Evolutionary conservation across 2,329 filamentous ascomycete genomes (phyloP), one percentile per base, ranked within the genome.

Genomic region (Cadophora malorum): DNA sequence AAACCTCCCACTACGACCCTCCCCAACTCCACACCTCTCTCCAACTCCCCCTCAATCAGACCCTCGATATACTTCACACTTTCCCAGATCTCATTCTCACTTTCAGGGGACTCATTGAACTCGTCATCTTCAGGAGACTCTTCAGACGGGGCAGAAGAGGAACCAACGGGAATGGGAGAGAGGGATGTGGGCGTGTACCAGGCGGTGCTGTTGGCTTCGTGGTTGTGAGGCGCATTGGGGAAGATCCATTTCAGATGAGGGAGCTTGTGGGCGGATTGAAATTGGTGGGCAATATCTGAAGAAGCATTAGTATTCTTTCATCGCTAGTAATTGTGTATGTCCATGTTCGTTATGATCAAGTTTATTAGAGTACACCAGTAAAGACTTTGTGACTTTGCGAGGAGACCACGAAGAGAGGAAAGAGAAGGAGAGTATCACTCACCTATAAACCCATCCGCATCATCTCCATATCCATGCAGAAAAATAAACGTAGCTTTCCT

Each of bases 401-500:
- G 28, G 28, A 28, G 28, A 3, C 3, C 3, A 28, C 5, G 28
- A 28, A 3, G 28, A 28, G 28, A 9, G 33, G 5, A 35, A 35
- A 5, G 33, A 35, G 33, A 35, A 31, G 1, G n/a, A n/a, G n/a
- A n/a, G n/a, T n/a, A n/a, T n/a, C 38, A 69, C 76, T 55, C 67
- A 81, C 82, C 77, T 69, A 90, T 86, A 93, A 91, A 94, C 73
- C 91, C 91, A 72, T 87, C 83, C 52, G 90, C 91, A 47, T 86
- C 91, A 78, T 97, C 95, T 68, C 94, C 95, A 49, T 97, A 84
- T 8, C 95, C 95, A 79, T 98, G 95, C 64, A 91, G 85, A 79
- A 97, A 94, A 76, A 98, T 97, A 75, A 97, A 90, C 3, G 94
- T 97, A n/a, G 93, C 93, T 52, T 94, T 96, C 80, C 97, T 94